Conservation (phyloP, 352 stramenopile genomes). For the Thalassiosira exigua region DNA sequence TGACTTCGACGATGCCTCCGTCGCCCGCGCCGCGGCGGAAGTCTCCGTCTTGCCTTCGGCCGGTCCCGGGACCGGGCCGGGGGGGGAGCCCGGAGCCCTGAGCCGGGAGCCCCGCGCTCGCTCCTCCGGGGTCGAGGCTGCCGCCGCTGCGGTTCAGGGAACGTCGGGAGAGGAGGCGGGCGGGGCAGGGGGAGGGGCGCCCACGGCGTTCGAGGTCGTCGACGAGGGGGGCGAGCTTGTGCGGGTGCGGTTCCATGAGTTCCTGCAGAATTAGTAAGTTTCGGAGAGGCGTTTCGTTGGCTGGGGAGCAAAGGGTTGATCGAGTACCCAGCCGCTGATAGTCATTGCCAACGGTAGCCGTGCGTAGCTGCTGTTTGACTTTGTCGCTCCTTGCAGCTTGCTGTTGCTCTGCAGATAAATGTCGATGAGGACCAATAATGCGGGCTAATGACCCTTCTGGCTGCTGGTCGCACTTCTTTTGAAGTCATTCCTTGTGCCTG, state of each 20-base stretch:
- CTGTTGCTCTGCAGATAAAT: too few species aligned
- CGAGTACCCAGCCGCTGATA: not conserved
- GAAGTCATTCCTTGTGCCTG: too few species aligned
- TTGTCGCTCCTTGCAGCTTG: too few species aligned
- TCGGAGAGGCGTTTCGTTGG: not conserved
- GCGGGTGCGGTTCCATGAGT: slow-evolving; percentile 68
- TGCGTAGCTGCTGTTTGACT: too few species aligned
- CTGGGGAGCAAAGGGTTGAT: too few species aligned
- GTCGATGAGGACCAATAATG: too few species aligned
- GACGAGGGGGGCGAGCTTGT: slow-evolving; percentile 80
- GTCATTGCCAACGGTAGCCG: too few species aligned
- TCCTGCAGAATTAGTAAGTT: slow-evolving; percentile 79
- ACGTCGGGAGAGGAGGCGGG: slow-evolving; percentile 33
- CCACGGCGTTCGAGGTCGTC: slow-evolving; percentile 47
- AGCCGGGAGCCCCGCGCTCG: too few species aligned
- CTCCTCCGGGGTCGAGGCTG: slow-evolving; percentile 26
- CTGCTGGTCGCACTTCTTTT: too few species aligned
- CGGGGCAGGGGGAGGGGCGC: slow-evolving; percentile 26
- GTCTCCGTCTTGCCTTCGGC: slow-evolving; percentile 27
- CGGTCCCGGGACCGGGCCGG: not conserved
- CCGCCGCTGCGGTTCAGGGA: slow-evolving; percentile 61
- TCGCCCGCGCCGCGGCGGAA: slow-evolving; percentile 34
- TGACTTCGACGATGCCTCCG: slow-evolving; percentile 23
- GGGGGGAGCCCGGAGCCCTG: not conserved
- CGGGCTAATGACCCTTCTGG: too few species aligned